phyloP scores from a whole-genome alignment of 176 grass and related monocot genomes.

The Musa itinerans region DNA sequence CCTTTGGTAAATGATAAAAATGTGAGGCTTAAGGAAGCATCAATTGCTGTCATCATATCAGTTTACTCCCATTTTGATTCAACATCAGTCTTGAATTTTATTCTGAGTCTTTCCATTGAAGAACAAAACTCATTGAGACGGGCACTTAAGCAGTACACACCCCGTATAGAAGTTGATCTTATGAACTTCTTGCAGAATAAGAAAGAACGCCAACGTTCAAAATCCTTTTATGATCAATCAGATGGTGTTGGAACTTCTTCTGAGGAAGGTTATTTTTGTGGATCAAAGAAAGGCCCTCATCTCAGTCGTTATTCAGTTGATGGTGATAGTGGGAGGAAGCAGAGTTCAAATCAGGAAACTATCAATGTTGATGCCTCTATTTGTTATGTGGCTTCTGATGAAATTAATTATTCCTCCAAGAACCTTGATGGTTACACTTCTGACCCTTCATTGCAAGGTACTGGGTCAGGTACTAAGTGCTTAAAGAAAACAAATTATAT shows the following conservation, averaged over 20 bases:
- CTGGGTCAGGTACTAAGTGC: constrained; percentile 58
- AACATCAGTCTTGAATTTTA: constrained; percentile 93
- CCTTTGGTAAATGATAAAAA: constrained; percentile 95
- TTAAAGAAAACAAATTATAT: constrained; percentile 60
- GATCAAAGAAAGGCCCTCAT: constrained; percentile 62
- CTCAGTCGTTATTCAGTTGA: constrained; percentile 86
- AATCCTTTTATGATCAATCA: constrained; percentile 70
- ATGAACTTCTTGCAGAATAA: constrained; percentile 98
- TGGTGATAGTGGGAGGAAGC: constrained; percentile 37
- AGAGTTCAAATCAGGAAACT: constrained; percentile 44
- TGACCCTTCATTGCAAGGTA: background rate
- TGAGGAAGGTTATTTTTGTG: constrained; percentile 66
- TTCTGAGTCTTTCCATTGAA: constrained; percentile 84
- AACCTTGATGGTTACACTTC: constrained; percentile 16
- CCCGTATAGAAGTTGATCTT: constrained; percentile 97
- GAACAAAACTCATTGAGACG: constrained; percentile 90
- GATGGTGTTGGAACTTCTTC: constrained; percentile 95
- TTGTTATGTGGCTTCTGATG: constrained; percentile 41
- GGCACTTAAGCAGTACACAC: constrained; percentile 92
- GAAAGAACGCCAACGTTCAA: constrained; percentile 78
- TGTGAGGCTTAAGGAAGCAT: constrained; percentile 91
- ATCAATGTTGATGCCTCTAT: constrained; percentile 26
- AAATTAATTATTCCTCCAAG: constrained; percentile 37
- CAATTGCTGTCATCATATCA: constrained; percentile 86
- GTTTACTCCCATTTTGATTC: constrained; percentile 98